phyloP scores from a whole-genome alignment of 169 alveolate genomes.

The Prorocentrum cordatum region DNA sequence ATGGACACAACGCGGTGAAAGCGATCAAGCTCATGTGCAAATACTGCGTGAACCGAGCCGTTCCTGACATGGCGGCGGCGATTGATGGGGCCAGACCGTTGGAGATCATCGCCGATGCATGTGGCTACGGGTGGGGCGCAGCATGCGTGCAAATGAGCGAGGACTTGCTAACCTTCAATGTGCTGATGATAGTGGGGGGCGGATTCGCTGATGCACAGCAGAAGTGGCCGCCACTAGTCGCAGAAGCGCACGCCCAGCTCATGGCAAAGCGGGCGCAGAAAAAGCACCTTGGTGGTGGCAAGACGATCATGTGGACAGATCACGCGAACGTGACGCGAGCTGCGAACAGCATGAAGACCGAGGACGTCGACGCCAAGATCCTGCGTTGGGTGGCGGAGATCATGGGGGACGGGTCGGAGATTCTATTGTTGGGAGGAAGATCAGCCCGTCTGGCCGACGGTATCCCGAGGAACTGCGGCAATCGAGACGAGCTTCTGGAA shows the following conservation, averaged over 20 bases:
- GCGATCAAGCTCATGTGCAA: neutral
- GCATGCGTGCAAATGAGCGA: neutral
- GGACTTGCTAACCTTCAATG: neutral
- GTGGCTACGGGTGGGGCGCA: conserved; percentile 2
- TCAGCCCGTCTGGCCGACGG: neutral
- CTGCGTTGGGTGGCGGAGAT: neutral
- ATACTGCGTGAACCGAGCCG: neutral
- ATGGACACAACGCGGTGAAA: neutral
- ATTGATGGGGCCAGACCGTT: neutral
- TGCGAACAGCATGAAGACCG: neutral
- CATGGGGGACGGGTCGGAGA: neutral
- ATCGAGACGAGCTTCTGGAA: neutral
- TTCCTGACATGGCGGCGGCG: neutral
- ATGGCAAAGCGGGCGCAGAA: neutral
- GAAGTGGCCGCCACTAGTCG: conserved; percentile 9
- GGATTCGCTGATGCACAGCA: conserved; percentile 3
- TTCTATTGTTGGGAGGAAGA: too few species aligned
- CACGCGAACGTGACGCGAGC: conserved; percentile 8
- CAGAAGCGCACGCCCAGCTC: conserved; percentile 1
- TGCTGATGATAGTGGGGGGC: neutral
- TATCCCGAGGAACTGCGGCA: neutral
- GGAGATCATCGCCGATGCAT: conserved; percentile 1
- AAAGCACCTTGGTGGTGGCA: neutral
- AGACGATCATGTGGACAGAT: neutral
- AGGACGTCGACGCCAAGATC: neutral